Evolutionary conservation across 805 yeast genomes (phyloP).

Genomic region (Yamadazyma sp.): DNA sequence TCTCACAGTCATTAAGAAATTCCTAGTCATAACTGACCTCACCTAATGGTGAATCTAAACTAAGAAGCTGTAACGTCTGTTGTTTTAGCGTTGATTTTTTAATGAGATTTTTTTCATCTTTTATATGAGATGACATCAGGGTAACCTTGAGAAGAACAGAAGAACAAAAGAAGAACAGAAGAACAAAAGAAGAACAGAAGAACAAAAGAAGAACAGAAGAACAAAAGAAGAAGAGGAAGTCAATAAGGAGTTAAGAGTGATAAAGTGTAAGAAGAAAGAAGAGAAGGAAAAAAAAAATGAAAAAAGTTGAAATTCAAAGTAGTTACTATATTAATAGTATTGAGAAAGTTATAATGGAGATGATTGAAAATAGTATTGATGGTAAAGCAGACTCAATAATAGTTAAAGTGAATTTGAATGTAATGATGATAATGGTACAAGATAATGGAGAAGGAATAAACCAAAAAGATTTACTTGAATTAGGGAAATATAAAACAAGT

Average conservation of each 20-base stretch:
- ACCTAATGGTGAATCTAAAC: conserved; percentile 21
- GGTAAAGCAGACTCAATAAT: conserved; percentile 42
- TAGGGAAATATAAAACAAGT: conserved; percentile 58
- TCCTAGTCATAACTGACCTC: conserved; percentile 69
- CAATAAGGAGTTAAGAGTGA: no score
- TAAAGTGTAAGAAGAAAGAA: no score
- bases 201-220: no score
- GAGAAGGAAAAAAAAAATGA: no score
- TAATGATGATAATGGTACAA: conserved; percentile 36
- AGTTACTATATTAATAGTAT: not conserved
- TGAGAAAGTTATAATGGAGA: conserved; percentile 33
- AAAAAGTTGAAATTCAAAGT: no score
- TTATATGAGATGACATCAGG: conserved; percentile 4
- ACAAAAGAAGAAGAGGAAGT: no score
- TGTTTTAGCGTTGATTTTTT: conserved; percentile 32
- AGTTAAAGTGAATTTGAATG: conserved; percentile 30
- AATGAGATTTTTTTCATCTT: not conserved
- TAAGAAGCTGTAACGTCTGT: conserved; percentile 46
- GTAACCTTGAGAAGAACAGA: no score
- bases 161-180: no score
- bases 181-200: no score
- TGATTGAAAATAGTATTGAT: conserved; percentile 56
- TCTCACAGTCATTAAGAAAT: conserved; percentile 59
- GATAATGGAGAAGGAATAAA: conserved; percentile 77
- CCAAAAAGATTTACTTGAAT: conserved; percentile 40